A percentile compares a stretch with the other conserved stretches of the same genome.
These are phyloP conservation scores for Turnera subulata DNA, from an alignment of 345 rosid genomes.

Conservation along the genomic window DNA sequence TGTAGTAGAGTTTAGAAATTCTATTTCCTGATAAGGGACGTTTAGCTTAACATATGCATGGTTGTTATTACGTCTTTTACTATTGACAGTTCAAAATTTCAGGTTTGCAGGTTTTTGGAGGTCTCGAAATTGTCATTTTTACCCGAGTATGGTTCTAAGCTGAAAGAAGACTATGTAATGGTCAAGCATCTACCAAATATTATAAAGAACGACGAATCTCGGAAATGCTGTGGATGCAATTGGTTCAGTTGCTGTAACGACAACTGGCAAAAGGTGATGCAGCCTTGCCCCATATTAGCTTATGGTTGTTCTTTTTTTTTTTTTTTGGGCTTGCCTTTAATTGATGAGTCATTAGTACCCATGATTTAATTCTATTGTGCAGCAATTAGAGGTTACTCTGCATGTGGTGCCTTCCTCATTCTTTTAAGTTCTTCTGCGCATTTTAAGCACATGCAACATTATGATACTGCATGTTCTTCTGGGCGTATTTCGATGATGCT, in stretches of 20 bases:
- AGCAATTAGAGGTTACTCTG: background rate
- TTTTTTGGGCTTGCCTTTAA: background rate
- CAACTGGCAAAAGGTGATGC: constrained; percentile 94
- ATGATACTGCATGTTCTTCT: too few relatives aligned
- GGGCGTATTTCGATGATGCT: too few relatives aligned
- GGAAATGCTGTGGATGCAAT: constrained; percentile 62
- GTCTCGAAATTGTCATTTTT: constrained; percentile 90
- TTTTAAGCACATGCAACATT: too few relatives aligned
- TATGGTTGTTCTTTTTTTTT: background rate
- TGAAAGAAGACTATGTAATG: constrained; percentile 92
- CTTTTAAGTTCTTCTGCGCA: background rate
- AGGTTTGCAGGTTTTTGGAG: constrained; percentile 99
- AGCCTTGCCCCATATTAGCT: constrained; percentile 2
- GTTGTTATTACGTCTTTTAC: constrained; percentile 11
- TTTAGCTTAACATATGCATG: background rate
- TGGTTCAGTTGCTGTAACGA: constrained; percentile 90
- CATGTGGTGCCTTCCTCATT: background rate
- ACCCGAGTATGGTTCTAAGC: constrained; percentile 95
- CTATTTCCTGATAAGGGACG: background rate
- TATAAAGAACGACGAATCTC: constrained; percentile 52
- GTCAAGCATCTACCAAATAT: constrained; percentile 83
- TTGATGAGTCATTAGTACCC: background rate
- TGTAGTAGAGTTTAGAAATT: background rate
- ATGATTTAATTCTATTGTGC: background rate
- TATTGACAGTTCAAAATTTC: constrained; percentile 19